Conservation (phyloP, 306 rosid species). For the Urtica urens region DNA sequence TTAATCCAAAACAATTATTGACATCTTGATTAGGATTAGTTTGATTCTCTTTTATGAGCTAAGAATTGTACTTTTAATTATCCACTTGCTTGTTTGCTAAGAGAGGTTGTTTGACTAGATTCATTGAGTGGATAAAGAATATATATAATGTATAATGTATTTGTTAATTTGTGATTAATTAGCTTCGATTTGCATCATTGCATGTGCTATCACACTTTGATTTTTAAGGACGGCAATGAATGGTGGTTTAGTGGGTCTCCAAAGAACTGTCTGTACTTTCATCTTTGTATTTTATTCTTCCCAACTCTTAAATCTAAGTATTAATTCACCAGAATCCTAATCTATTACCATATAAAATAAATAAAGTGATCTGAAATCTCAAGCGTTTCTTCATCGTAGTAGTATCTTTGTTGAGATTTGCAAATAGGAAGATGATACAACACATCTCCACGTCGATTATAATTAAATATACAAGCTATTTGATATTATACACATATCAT, state of each 20-base stretch:
- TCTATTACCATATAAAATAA: background rate
- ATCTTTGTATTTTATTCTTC: conserved; percentile 3
- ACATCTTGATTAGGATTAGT: too few relatives aligned
- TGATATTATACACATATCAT: too few relatives aligned
- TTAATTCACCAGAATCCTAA: background rate
- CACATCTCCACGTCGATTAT: too few relatives aligned
- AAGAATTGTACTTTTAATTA: background rate
- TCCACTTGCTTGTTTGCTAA: conserved; percentile 6
- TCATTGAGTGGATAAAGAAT: conserved; percentile 7
- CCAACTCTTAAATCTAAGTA: background rate
- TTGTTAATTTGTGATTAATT: background rate
- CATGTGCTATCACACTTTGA: conserved; percentile 13
- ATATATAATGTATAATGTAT: conserved; percentile 2
- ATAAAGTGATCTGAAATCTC: background rate
- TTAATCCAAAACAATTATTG: too few relatives aligned
- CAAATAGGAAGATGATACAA: too few relatives aligned
- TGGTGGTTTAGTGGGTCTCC: conserved; percentile 10
- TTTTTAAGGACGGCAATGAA: conserved; percentile 12
- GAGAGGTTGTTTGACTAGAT: conserved; percentile 10
- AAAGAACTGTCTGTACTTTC: background rate
- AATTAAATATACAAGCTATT: too few relatives aligned
- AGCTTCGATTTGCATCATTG: background rate
- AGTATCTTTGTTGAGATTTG: too few relatives aligned
- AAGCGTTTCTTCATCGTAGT: too few relatives aligned
- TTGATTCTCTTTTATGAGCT: too few relatives aligned